Conservation (phyloP, 495 filamentous ascomycete genomes). For the Aspergillus kassunensis region DNA sequence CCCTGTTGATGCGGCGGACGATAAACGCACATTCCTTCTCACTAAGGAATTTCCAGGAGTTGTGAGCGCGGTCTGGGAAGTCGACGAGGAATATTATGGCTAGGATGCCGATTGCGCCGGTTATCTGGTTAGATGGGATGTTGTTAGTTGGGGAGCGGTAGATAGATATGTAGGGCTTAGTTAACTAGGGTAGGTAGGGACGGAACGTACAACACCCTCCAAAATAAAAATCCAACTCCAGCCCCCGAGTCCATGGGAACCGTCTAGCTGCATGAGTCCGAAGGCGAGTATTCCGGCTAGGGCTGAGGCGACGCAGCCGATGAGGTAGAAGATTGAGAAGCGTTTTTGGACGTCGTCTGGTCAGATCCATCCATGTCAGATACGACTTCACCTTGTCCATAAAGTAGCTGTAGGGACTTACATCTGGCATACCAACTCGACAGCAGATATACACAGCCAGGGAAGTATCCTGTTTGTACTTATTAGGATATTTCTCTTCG, state of each 20-base stretch:
- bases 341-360: conserved; percentile 60
- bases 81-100: conserved; percentile 54
- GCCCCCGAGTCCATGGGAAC: conserved; percentile 43
- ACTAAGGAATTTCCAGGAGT: conserved; percentile 51
- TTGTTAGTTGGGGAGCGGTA: no score
- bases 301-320: conserved; percentile 58
- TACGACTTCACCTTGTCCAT: no score
- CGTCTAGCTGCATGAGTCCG: conserved; percentile 58
- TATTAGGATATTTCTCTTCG: background rate
- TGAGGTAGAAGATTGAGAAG: conserved; percentile 60
- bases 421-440: conserved; percentile 62
- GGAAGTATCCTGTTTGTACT: conserved; percentile 49
- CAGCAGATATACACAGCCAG: conserved; percentile 58
- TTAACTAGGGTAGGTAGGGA: no score
- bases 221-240: conserved; percentile 68
- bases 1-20: conserved; percentile 53
- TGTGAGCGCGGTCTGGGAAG: conserved; percentile 51
- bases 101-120: conserved; percentile 36
- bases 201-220: conserved; percentile 48
- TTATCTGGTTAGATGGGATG: no score
- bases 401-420: conserved; percentile 15
- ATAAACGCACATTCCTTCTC: conserved; percentile 50
- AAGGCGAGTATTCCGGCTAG: conserved; percentile 62
- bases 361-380: background rate
- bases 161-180: no score